These are phyloP conservation scores for Austroboletus novae-zelandiae DNA, from an alignment of 1,284 basidiomycete genomes.

Conservation along the genomic window DNA sequence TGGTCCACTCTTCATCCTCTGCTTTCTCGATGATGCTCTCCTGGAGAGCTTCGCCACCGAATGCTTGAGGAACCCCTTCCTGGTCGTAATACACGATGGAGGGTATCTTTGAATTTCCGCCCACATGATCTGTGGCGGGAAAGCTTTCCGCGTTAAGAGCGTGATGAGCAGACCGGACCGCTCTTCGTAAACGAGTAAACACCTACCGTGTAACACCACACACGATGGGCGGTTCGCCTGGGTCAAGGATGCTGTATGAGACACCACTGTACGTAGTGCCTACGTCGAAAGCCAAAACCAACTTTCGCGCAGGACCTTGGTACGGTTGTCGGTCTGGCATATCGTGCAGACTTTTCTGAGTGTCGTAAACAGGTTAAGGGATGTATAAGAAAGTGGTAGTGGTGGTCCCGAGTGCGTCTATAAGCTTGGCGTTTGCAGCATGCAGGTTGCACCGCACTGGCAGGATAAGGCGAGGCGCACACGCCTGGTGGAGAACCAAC, in stretches of 20 bases:
- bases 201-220: constrained; percentile 42
- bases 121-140: constrained; percentile 51
- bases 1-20: constrained; percentile 46
- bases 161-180: not conserved
- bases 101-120: constrained; percentile 56
- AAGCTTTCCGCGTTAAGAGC: constrained; percentile 35
- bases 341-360: not conserved
- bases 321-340: constrained; percentile 36
- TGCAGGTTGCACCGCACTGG: constrained; percentile 7
- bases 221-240: constrained; percentile 45
- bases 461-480: constrained; percentile 17
- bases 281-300: constrained; percentile 50
- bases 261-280: constrained; percentile 52
- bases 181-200: not conserved
- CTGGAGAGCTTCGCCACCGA: constrained; percentile 49
- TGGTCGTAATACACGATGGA: constrained; percentile 51
- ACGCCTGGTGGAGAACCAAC: not conserved
- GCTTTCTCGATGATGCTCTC: constrained; percentile 41
- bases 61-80: constrained; percentile 41
- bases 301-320: constrained; percentile 36
- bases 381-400: not conserved
- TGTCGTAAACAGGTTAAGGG: not conserved
- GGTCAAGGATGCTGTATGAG: constrained; percentile 45
- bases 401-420: not conserved
- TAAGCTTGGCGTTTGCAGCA: not conserved